Conservation (phyloP, 169 alveolate genomes). For the Perkinsus marinus region DNA sequence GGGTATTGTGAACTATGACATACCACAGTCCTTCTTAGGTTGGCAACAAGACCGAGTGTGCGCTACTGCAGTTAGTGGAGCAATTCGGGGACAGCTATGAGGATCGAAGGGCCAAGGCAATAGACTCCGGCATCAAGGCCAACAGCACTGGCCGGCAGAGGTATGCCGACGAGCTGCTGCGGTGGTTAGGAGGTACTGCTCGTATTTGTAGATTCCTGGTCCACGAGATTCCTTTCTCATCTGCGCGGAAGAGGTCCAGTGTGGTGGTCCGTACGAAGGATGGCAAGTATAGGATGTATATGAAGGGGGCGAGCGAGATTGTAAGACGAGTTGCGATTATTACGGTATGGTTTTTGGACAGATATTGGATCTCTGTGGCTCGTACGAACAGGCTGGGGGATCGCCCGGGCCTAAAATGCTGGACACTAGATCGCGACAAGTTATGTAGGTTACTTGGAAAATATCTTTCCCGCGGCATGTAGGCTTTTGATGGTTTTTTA, state of each 20-base stretch:
- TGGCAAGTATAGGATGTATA: conserved; percentile 20
- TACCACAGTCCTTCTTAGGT: neutral
- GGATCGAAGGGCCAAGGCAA: conserved; percentile 9
- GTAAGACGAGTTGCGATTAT: neutral
- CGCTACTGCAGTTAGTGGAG: conserved; percentile 44
- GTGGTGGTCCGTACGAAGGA: neutral
- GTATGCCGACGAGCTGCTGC: neutral
- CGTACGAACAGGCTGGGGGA: neutral
- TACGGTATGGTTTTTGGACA: neutral
- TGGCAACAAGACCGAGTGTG: conserved; percentile 65
- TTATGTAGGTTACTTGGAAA: neutral
- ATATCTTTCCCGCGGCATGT: too few relatives aligned
- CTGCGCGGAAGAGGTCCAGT: conserved; percentile 40
- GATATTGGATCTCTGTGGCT: neutral
- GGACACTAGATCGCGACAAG: neutral
- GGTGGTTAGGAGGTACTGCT: neutral
- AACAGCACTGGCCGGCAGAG: neutral
- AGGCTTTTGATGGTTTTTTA: neutral
- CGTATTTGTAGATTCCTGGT: neutral
- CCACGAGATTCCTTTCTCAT: conserved; percentile 20
- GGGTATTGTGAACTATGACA: neutral
- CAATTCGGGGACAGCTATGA: conserved; percentile 32
- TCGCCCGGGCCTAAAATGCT: neutral
- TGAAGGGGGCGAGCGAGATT: conserved; percentile 67
- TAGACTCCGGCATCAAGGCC: neutral